phyloP scores from a whole-genome alignment of 306 rosid genomes.

The Sechiopsis laciniata region DNA sequence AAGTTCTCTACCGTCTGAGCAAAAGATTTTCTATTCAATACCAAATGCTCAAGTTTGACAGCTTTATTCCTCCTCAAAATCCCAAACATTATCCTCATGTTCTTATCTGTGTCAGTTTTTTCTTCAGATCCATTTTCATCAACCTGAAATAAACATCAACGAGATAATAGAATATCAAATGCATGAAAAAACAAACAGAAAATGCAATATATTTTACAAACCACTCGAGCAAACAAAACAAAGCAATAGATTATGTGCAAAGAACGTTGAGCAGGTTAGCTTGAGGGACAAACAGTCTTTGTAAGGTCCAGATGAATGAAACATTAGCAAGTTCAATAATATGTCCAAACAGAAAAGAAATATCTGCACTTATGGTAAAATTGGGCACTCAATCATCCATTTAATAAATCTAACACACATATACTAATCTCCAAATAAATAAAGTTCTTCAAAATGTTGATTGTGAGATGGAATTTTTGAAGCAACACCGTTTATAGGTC shows the following conservation, averaged over 20 bases:
- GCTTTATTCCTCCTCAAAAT: conserved; percentile 42
- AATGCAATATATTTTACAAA: background rate
- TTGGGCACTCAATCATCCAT: background rate
- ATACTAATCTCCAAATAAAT: background rate
- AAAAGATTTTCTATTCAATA: conserved; percentile 60
- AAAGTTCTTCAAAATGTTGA: background rate
- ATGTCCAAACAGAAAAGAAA: background rate
- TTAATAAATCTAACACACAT: background rate
- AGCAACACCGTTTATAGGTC: too few relatives aligned
- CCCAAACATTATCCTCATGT: conserved; percentile 58
- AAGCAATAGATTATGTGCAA: background rate
- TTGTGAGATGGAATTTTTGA: too few relatives aligned
- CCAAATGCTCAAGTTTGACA: conserved; percentile 47
- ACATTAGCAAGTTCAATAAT: background rate
- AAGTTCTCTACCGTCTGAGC: conserved; percentile 81
- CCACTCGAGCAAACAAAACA: background rate
- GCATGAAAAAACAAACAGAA: background rate
- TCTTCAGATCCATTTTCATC: conserved; percentile 32
- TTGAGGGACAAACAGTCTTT: background rate
- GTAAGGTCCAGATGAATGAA: background rate
- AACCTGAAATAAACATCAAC: conserved; percentile 32
- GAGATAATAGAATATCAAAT: background rate
- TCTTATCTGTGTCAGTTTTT: conserved; percentile 69
- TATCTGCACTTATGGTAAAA: background rate
- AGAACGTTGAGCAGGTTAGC: background rate